phyloP scores from a whole-genome alignment of 371 early-diverging fungal species.

The Gilbertella persicaria region DNA sequence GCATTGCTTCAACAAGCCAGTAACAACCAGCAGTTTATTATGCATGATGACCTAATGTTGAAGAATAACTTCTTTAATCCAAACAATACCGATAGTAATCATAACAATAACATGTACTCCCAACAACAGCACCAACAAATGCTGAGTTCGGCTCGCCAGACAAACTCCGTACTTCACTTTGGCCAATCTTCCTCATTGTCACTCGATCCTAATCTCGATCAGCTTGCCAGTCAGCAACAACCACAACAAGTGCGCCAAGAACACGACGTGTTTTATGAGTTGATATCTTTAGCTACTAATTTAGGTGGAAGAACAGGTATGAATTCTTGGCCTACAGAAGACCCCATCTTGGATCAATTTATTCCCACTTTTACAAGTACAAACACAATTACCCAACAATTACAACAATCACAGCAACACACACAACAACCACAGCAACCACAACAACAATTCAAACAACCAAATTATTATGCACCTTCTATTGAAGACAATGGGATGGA shows the following conservation, averaged over 20 bases:
- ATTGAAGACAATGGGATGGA: background rate
- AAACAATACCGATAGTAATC: background rate
- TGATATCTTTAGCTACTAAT: conserved; percentile 17
- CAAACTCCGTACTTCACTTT: background rate
- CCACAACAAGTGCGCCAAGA: conserved; percentile 4
- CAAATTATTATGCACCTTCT: too few species aligned
- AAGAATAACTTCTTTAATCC: background rate
- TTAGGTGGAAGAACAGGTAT: background rate
- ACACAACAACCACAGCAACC: background rate
- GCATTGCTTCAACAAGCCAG: background rate
- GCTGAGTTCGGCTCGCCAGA: background rate
- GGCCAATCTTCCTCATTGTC: background rate
- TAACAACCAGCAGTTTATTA: background rate
- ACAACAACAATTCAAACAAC: background rate
- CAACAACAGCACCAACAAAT: conserved; percentile 3
- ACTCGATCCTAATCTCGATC: background rate
- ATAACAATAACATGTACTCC: background rate
- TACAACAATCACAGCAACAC: background rate
- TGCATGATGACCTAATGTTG: background rate
- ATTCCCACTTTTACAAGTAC: background rate
- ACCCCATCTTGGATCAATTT: background rate
- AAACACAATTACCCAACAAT: conserved; percentile 3
- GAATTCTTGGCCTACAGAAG: background rate
- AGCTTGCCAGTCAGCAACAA: background rate
- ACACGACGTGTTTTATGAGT: conserved; percentile 25